Evolutionary conservation across 2,329 filamentous ascomycete genomes (phyloP).

Genomic region (Colletotrichum cereale): DNA sequence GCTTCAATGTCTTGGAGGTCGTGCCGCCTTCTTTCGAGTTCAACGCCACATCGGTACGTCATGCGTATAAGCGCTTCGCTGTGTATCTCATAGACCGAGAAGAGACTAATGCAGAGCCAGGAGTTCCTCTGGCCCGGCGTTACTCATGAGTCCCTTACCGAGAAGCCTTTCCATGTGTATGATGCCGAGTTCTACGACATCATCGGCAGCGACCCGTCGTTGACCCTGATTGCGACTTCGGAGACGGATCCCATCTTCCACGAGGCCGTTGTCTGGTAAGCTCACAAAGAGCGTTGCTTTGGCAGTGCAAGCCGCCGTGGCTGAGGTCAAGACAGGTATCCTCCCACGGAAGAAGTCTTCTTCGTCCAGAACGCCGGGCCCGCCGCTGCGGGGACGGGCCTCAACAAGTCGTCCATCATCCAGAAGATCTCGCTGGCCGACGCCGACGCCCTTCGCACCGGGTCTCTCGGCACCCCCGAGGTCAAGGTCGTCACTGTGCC

Average conservation of each 20-base stretch:
- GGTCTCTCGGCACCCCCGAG: slow-evolving; percentile 53
- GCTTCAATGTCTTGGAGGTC: slow-evolving; percentile 56
- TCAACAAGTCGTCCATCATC: slow-evolving; percentile 64
- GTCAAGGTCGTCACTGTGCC: slow-evolving; percentile 58
- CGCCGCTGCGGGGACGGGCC: slow-evolving; percentile 59
- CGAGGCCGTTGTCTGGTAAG: slow-evolving; percentile 65
- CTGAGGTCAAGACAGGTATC: slow-evolving; percentile 44
- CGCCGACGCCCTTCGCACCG: slow-evolving; percentile 54
- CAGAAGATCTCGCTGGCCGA: slow-evolving; percentile 62
- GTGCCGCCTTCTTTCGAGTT: slow-evolving; percentile 53
- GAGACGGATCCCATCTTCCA: slow-evolving; percentile 63
- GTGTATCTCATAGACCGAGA: not conserved
- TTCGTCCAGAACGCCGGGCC: slow-evolving; percentile 66
- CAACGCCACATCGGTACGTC: slow-evolving; percentile 53
- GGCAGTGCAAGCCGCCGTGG: not conserved
- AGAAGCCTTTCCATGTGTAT: slow-evolving; percentile 60
- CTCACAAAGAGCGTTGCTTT: not conserved
- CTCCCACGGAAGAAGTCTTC: slow-evolving; percentile 64
- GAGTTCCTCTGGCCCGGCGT: slow-evolving; percentile 60
- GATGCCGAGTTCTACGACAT: slow-evolving; percentile 64
- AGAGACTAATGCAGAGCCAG: slow-evolving; percentile 41
- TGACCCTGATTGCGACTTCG: slow-evolving; percentile 62
- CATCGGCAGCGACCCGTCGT: slow-evolving; percentile 61
- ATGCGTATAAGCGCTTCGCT: not conserved
- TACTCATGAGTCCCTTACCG: slow-evolving; percentile 51